Evolutionary conservation across 2,329 filamentous ascomycete genomes (phyloP).

Genomic region (Colletotrichum sp.): DNA sequence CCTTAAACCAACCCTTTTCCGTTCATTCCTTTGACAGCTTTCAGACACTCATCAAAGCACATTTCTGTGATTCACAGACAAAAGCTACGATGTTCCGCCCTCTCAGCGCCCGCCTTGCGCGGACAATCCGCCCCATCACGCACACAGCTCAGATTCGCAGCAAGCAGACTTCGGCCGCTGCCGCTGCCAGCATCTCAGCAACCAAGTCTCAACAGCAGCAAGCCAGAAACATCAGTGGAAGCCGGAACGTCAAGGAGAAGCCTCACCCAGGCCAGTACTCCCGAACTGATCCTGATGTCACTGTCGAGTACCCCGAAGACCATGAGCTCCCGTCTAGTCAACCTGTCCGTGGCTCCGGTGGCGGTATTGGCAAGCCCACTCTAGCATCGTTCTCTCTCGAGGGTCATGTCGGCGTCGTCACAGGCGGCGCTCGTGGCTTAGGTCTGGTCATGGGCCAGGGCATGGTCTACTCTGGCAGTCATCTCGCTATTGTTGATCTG

Average conservation of each 20-base stretch:
- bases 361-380: constrained; percentile 83
- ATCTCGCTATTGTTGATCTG: constrained; percentile 91
- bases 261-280: constrained; percentile 67
- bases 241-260: constrained; percentile 39
- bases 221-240: constrained; percentile 32
- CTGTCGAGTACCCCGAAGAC: constrained; percentile 80
- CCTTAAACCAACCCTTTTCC: neutral
- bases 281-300: constrained; percentile 79
- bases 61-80: neutral
- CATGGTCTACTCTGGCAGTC: constrained; percentile 84
- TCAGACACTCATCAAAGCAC: neutral
- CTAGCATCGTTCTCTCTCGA: constrained; percentile 87
- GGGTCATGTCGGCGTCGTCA: constrained; percentile 83
- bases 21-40: neutral
- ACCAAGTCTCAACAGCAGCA: constrained; percentile 15
- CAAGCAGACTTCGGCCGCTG: constrained; percentile 19
- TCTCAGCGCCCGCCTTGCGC: constrained; percentile 17
- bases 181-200: constrained; percentile 21
- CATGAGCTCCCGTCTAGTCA: constrained; percentile 73
- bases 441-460: constrained; percentile 94
- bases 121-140: constrained; percentile 9
- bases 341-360: constrained; percentile 77
- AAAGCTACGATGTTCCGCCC: constrained; percentile 19
- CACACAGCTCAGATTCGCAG: neutral
- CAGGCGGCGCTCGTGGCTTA: constrained; percentile 86